Conservation (phyloP, 2,329 filamentous ascomycete species). For the Fusarium denticulatum region DNA sequence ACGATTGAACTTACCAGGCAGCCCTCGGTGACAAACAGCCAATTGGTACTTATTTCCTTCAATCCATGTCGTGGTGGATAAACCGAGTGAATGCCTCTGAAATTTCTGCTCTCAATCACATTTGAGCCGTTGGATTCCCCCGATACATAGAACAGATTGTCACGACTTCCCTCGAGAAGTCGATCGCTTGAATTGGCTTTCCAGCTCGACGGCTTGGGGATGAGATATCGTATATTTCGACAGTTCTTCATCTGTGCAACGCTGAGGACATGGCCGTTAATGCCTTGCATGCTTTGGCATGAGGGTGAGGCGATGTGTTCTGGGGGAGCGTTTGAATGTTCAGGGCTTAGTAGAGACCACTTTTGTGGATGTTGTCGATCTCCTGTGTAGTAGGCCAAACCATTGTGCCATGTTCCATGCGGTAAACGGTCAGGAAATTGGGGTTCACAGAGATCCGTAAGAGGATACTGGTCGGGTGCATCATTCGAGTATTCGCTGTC, state of each 20-base stretch:
- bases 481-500: fast-evolving
- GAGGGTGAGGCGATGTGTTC: constrained; percentile 7
- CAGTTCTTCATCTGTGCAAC: constrained; percentile 5
- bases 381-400: background rate
- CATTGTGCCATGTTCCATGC: background rate
- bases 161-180: background rate
- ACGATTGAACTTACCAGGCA: background rate
- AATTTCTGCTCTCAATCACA: background rate
- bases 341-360: background rate
- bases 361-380: background rate
- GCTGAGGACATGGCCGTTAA: background rate
- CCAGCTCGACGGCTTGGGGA: background rate
- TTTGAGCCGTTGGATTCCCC: constrained; percentile 1
- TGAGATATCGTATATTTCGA: background rate
- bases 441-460: background rate
- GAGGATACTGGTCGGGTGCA: background rate
- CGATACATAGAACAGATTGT: background rate
- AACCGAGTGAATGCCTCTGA: background rate
- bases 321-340: background rate
- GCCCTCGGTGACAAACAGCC: background rate
- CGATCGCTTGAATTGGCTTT: background rate
- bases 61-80: background rate
- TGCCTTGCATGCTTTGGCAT: background rate
- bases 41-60: background rate
- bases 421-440: background rate